Evolutionary conservation across 495 filamentous ascomycete species (phyloP), one percentile per base, ranked within the genome.

Genomic region (Penicillium chermesinum): DNA sequence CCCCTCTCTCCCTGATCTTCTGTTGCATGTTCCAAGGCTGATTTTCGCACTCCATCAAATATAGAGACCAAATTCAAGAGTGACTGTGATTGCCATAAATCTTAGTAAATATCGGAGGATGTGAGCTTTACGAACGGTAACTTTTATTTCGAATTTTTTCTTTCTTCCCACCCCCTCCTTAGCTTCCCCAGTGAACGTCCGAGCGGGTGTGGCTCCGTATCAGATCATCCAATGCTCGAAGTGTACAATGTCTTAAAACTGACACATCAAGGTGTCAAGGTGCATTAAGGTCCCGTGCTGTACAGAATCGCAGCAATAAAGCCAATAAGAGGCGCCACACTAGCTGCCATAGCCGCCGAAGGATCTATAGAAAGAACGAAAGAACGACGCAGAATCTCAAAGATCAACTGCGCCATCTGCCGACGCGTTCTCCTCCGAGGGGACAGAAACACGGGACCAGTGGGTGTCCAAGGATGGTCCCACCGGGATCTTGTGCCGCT

Each of bases 401-500:
- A 13, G 15, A 37, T n/a, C 25, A 30, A 30, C 10, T 30, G 25
- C 25, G 25, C 25, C 25, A 30, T 7, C 13, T 13, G 12, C 5
- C 35, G 35, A 17, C 15, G 35, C 12, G 12, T 37, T 37, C 6
- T 5, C 5, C 25, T 5, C 5, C 5, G 17, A 8, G 14, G 14
- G 25, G 33, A 30, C 20, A 20, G 21, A 20, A 38, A 20, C 15
- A 30, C 36, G 47, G 35, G 17, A 37, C 38, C 49, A 44, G 10
- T 22, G 10, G 16, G 13, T 43, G 25, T 22, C 15, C 25, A 9
- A n/a, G n/a, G 48, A 27, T 40, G 48, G 50, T 52, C 20, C 51
- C 54, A 51, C 48, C 27, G 44, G 48, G 52, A 59, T 53, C 41
- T 49, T 47, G 43, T 41, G 46, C 39, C 32, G 20, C 30, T 5